phyloP scores from a whole-genome alignment of 2,329 filamentous ascomycete genomes.

The Fusarium nelsonii region DNA sequence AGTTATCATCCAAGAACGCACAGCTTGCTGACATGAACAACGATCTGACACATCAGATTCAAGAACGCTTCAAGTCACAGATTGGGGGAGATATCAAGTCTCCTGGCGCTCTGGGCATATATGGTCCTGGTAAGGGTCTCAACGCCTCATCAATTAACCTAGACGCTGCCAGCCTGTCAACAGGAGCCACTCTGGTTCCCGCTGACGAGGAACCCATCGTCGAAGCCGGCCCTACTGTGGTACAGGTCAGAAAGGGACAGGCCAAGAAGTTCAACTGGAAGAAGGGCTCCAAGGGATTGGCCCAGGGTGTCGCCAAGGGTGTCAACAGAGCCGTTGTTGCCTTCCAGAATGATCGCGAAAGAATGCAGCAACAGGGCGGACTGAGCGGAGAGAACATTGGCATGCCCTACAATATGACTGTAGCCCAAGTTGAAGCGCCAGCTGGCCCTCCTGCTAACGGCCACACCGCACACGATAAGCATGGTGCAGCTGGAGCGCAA shows the following conservation, averaged over 20 bases:
- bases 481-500: slow-evolving; percentile 40
- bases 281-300: slow-evolving; percentile 92
- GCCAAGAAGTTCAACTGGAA: slow-evolving; percentile 99
- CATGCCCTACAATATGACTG: slow-evolving; percentile 77
- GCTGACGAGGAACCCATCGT: slow-evolving; percentile 75
- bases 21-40: slow-evolving; percentile 97
- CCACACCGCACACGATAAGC: slow-evolving; percentile 35
- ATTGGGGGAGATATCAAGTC: slow-evolving; percentile 65
- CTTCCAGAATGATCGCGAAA: slow-evolving; percentile 71
- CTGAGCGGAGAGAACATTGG: slow-evolving; percentile 74
- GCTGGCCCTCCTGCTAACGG: slow-evolving; percentile 50
- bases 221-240: slow-evolving; percentile 87
- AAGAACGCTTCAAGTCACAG: slow-evolving; percentile 89
- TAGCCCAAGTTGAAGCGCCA: slow-evolving; percentile 65
- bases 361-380: slow-evolving; percentile 63
- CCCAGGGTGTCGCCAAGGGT: slow-evolving; percentile 93
- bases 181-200: slow-evolving; percentile 69
- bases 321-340: slow-evolving; percentile 91
- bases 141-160: slow-evolving; percentile 65
- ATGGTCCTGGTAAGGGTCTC: slow-evolving; percentile 64
- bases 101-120: slow-evolving; percentile 69
- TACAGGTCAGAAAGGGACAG: slow-evolving; percentile 94
- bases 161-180: slow-evolving; percentile 66
- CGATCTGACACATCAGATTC: slow-evolving; percentile 92
- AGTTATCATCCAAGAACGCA: slow-evolving; percentile 92